phyloP scores from a whole-genome alignment of 2,329 filamentous ascomycete species.

The Beauveria brongniartii region DNA sequence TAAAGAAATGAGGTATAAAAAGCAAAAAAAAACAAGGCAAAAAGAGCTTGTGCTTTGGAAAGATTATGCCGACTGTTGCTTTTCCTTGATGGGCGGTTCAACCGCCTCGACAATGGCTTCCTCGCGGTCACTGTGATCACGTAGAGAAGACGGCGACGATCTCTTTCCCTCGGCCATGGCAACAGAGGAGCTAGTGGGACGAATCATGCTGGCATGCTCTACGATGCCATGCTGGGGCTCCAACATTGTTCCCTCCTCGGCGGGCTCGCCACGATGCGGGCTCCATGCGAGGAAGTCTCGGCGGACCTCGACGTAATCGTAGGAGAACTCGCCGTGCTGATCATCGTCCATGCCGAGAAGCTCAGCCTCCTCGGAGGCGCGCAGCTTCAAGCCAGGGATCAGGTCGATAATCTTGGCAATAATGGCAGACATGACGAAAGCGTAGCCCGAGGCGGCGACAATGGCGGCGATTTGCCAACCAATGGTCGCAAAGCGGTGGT shows the following conservation, averaged over 20 bases:
- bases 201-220: constrained; percentile 46
- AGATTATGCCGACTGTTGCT: constrained; percentile 6
- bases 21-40: not conserved
- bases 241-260: constrained; percentile 47
- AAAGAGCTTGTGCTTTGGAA: not conserved
- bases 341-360: constrained; percentile 84
- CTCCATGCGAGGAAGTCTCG: constrained; percentile 86
- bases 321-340: constrained; percentile 83
- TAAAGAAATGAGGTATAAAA: constrained; percentile 1
- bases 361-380: constrained; percentile 73
- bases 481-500: constrained; percentile 65
- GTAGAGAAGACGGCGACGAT: constrained; percentile 6
- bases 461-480: constrained; percentile 78
- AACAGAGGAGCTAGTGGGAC: constrained; percentile 17
- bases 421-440: constrained; percentile 65
- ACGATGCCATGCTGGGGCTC: constrained; percentile 64
- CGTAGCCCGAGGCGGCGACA: constrained; percentile 55
- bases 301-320: constrained; percentile 84
- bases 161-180: constrained; percentile 11
- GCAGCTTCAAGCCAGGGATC: constrained; percentile 70
- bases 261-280: constrained; percentile 60
- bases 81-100: constrained; percentile 9
- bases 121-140: constrained; percentile 2
- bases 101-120: constrained; percentile 8
- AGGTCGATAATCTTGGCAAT: constrained; percentile 69